Base-by-base conservation (phyloP, 75 land plant genomes). In the Selaginella moellendorffii region DNA sequence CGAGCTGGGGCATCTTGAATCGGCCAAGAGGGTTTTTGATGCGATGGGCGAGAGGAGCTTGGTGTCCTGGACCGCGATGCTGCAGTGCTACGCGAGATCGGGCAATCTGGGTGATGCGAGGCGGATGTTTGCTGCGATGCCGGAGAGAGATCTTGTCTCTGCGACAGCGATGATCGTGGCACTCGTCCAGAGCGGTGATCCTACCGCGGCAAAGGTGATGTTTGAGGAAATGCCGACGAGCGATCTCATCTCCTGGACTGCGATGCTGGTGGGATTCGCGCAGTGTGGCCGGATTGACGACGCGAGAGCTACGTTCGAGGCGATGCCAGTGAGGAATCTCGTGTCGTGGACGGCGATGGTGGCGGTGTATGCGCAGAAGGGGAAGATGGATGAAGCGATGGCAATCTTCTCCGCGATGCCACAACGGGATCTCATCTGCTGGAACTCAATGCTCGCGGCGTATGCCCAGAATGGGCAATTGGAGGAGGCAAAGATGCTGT, bases 401-500 rank as follows among this genome's bases (percentile, higher is more conserved):
- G 9, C 5, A 19, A 5, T 56, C 25, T 56, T 56, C 24, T 2
- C 8, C 5, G 9, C 5, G 8, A 56, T 56, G 59, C 59, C 59
- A 19, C 17, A 56, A 24, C 59, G 59, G 59, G 59, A 56, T 56
- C 2, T 56, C 24, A n/a, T 56, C n/a, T 9, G 17, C 8, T 56
- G 59, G 59, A 56, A 56, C n/a, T 5, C 59, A 8, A 56, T 56
- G 59, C 19, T 56, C n/a, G 19, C 59, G 2, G 59, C 59, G 24
- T 56, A 56, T 56, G 24, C 25, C 8, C 59, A 56, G 24, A 19
- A 56, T 56, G 59, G 59, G 24, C 21, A 56, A 8, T 2, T 56
- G 8, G 9, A 19, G 24, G 59, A 56, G 19, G 59, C 59, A 56
- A 21, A 8, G 19, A n/a, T 2, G 8, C 8, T 21, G n/a, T 56